Conservation (phyloP, 78 protist species). For the Dictyostelium discoideum region DNA sequence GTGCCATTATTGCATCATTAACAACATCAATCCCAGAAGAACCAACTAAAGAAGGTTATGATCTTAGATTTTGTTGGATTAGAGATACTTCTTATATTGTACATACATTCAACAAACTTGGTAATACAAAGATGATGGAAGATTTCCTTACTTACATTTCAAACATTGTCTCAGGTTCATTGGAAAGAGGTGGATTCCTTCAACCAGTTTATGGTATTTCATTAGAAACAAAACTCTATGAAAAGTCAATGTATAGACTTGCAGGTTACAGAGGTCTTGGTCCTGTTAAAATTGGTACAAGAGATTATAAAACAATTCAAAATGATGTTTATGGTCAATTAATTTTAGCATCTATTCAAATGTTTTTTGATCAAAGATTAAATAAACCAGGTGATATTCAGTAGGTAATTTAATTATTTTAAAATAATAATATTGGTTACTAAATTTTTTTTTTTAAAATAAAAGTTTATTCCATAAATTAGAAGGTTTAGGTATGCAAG, state of each 20-base stretch:
- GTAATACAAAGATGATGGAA: constrained; percentile 83
- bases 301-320: constrained; percentile 49
- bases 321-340: constrained; percentile 83
- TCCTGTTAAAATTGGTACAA: constrained; percentile 84
- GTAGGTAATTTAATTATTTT: constrained; percentile 20
- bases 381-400: constrained; percentile 67
- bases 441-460: background rate
- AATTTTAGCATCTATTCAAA: constrained; percentile 72
- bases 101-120: constrained; percentile 71
- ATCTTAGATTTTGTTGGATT: constrained; percentile 70
- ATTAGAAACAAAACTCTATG: constrained; percentile 74
- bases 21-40: constrained; percentile 84
- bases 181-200: constrained; percentile 51
- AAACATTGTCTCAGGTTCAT: constrained; percentile 80
- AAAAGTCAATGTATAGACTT: constrained; percentile 73
- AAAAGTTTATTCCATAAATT: constrained; percentile 64
- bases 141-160: constrained; percentile 74
- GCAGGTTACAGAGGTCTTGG: constrained; percentile 86
- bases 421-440: too few species aligned
- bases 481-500: constrained; percentile 77
- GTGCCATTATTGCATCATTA: constrained; percentile 83
- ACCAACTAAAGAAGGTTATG: constrained; percentile 52
- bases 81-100: constrained; percentile 71
- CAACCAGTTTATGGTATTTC: constrained; percentile 86
- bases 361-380: constrained; percentile 83